Evolutionary conservation across 805 yeast genomes (phyloP), one percentile per base, ranked within the genome.

Genomic region (Novakomyces olei): DNA sequence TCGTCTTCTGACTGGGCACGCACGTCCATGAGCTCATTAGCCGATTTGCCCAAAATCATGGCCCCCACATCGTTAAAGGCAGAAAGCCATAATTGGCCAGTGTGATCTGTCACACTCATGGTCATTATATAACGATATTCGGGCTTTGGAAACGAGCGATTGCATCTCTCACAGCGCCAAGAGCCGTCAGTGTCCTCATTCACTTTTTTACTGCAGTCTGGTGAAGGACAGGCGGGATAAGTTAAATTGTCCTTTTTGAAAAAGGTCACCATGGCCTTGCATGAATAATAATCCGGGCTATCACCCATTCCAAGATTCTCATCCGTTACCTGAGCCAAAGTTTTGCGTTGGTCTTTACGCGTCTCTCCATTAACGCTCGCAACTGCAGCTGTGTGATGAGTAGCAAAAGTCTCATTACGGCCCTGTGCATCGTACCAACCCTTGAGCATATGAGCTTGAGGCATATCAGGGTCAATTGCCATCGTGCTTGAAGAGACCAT

Each of bases 351-450:
- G 32, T 57, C 52, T 26, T 69, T 60, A 12, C 61, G 48, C 26
- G 48, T 55, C 9, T 49, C 46, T 7, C 50, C 50, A n/a, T 55
- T 42, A 15, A 52, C 37, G 15, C 49, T 45, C 14, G 18, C 17
- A 14, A 23, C 15, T 7, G 33, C 12, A 16, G 33, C 15, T 19
- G 16, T 14, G n/a, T 55, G 52, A 2, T 32, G 27, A 9, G 35
- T 28, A 14, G 55, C 39, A 41, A 72, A 81, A 4, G 57, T 50
- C 3, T 38, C 32, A 6, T 36, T 34, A 15, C 63, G 61, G 26
- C 94, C 95, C 42, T 66, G 69, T 26, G 74, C 65, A 46, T 80
- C 92, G 47, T 70, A 88, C 99, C 99, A 88, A 5, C 96, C 96
- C 52, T 80, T 79, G 43, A 88, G 63, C 34, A 68, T 63, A 50